Evolutionary conservation across 768 basidiomycete genomes (phyloP).

Genomic region (Sporobolomyces pararoseus): DNA sequence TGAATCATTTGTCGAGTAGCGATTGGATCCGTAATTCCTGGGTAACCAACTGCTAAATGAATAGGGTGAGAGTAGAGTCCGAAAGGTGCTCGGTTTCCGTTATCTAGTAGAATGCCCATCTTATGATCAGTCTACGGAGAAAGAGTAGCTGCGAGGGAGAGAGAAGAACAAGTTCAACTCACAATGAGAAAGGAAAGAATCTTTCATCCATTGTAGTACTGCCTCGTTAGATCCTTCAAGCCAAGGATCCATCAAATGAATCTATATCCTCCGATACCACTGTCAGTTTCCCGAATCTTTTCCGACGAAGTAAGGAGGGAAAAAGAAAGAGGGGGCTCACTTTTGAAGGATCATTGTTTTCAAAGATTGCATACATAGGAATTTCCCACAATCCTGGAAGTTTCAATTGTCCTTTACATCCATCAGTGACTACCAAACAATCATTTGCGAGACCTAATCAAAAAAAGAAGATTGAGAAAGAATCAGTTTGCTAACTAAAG

Average conservation of each 20-base stretch:
- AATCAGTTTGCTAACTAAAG: too few relatives aligned
- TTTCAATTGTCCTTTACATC: conserved; percentile 67
- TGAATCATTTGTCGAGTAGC: conserved; percentile 72
- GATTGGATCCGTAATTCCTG: conserved; percentile 56
- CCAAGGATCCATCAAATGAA: conserved; percentile 80
- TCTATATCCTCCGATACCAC: too few relatives aligned
- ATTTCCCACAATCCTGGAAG: conserved; percentile 79
- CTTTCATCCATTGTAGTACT: conserved; percentile 64
- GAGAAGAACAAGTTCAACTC: conserved; percentile 17
- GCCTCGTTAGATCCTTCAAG: conserved; percentile 49
- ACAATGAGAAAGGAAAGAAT: conserved; percentile 67
- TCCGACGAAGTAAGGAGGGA: neutral
- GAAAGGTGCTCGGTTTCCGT: conserved; percentile 69
- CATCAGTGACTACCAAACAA: conserved; percentile 58
- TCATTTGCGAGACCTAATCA: conserved; percentile 68
- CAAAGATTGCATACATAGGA: conserved; percentile 77
- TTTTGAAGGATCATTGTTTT: conserved; percentile 54
- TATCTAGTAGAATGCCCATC: conserved; percentile 49
- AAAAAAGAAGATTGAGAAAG: too few relatives aligned
- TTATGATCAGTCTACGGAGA: too few relatives aligned
- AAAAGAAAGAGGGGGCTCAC: conserved; percentile 15
- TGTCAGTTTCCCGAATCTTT: neutral
- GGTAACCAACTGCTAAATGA: conserved; percentile 57
- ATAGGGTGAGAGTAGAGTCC: conserved; percentile 79
- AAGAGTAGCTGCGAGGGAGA: neutral